Base-by-base conservation (phyloP, 345 rosid genomes). In the Cardamine occulta region DNA sequence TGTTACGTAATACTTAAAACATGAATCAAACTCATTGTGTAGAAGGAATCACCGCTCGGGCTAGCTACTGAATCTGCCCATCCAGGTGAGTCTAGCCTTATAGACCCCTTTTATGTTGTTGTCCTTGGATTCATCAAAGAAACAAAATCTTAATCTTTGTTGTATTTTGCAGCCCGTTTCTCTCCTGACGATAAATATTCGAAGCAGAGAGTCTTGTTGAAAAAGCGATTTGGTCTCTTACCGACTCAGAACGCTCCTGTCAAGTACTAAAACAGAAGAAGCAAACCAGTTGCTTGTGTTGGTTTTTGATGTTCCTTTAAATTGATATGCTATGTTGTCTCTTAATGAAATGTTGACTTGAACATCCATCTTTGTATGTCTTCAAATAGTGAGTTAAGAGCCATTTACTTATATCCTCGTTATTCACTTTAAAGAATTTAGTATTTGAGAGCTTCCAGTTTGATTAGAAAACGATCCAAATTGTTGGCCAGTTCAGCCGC, bases 131-230 rank as follows among this genome's bases (percentile, higher is more conserved):
- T 47, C 42, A 11, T 29, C 11, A 48, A 39, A n/a, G 7, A 7
- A 7, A 11, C 4, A 15, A 4, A 23, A 4, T 2, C n/a, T 24
- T 4, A 62, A 35, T 1, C 0, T 8, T 63, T 57, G 47, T 51
- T 48, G 1, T 40, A 31, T 65, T 65, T 57, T 17, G 84, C 88
- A 90, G 97, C 96, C 32, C 90, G 96, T 37, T 92, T 92, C 84
- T 90, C 94, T 8, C 97, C 96, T 1, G 97, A 92, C 63, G 97
- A 90, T 86, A 88, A 92, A 72, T 92, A 81, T 73, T 86, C 94
- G 0, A 86, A 88, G 82, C 86, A 90, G 71, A 92, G 96, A 86
- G 85, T 88, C 62, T 79, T 82, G 54, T 76, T 90, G 73, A 92
- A 92, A 87, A 92, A 87, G 82, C 86, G 96, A 6, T 92, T 90